These are phyloP conservation scores for Penicillium waksmanii DNA, from an alignment of 495 filamentous ascomycete genomes.

Conservation along the genomic window DNA sequence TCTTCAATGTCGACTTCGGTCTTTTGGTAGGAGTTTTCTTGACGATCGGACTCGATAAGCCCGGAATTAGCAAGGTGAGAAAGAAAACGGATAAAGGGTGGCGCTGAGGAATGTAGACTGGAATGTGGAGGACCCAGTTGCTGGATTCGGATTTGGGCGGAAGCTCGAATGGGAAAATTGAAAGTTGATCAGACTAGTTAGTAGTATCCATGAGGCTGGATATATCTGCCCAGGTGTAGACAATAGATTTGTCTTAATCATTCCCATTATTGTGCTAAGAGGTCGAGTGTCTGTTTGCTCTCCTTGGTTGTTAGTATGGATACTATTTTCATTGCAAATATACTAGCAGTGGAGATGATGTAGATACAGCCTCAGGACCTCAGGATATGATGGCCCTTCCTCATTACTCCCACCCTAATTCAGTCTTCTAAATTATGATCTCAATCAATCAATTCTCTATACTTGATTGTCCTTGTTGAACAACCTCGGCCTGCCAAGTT, in stretches of 20 bases:
- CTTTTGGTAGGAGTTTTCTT: background rate
- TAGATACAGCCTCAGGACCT: too few relatives aligned
- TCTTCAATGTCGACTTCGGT: background rate
- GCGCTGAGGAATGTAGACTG: slow-evolving; percentile 19
- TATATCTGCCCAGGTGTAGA: too few relatives aligned
- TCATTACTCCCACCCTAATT: too few relatives aligned
- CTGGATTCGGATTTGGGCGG: slow-evolving; percentile 12
- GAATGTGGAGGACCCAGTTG: slow-evolving; percentile 16
- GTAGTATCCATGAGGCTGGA: background rate
- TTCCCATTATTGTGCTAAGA: background rate
- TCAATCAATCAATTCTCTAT: too few relatives aligned
- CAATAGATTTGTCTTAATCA: background rate
- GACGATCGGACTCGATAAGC: background rate
- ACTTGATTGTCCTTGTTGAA: background rate
- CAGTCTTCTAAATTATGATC: too few relatives aligned
- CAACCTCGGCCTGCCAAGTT: slow-evolving; percentile 6
- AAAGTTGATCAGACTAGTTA: background rate
- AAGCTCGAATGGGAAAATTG: background rate
- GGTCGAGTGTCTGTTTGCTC: too few relatives aligned
- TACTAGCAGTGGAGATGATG: too few relatives aligned
- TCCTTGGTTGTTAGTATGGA: too few relatives aligned
- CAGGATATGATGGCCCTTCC: too few relatives aligned
- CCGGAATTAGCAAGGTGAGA: slow-evolving; percentile 10
- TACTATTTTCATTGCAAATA: too few relatives aligned
- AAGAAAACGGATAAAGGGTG: slow-evolving; percentile 13